Evolutionary conservation across 2,329 filamentous ascomycete genomes (phyloP).

Genomic region (Aspergillus brasiliensis): DNA sequence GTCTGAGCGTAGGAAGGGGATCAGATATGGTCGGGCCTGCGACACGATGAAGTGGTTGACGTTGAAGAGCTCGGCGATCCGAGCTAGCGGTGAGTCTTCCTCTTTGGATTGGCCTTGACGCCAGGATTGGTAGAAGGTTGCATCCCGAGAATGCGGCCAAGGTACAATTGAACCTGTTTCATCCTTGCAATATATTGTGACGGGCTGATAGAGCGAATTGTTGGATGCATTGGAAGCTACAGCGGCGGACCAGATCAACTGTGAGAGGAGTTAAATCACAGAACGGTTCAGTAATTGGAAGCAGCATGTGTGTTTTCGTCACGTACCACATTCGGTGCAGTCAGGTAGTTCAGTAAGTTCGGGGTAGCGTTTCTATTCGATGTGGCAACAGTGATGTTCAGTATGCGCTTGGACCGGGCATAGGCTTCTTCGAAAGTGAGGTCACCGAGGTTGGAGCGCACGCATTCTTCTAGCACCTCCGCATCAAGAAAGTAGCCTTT

Average conservation of each 20-base stretch:
- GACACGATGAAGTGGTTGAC: conserved; percentile 95
- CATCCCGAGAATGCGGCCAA: conserved; percentile 65
- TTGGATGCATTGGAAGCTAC: conserved; percentile 51
- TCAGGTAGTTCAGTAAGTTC: conserved; percentile 86
- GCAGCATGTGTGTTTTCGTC: background rate
- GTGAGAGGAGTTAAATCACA: background rate
- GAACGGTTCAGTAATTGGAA: background rate
- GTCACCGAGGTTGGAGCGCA: conserved; percentile 82
- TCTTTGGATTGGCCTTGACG: conserved; percentile 66
- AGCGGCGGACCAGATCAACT: conserved; percentile 62
- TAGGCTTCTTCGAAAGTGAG: conserved; percentile 94
- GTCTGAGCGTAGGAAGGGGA: conserved; percentile 80
- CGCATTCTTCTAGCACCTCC: conserved; percentile 77
- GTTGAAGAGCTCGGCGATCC: conserved; percentile 82
- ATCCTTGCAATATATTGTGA: conserved; percentile 76
- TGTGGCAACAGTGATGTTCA: conserved; percentile 89
- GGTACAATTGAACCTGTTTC: conserved; percentile 70
- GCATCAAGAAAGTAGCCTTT: conserved; percentile 86
- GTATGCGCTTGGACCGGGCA: conserved; percentile 75
- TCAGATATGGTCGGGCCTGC: conserved; percentile 85
- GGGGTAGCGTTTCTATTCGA: conserved; percentile 74
- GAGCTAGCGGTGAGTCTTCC: conserved; percentile 67
- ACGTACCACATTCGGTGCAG: conserved; percentile 86
- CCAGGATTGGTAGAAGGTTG: conserved; percentile 66
- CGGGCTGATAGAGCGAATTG: conserved; percentile 65